Conservation (phyloP, 768 basidiomycete genomes). For the Lactarius psammicola region DNA sequence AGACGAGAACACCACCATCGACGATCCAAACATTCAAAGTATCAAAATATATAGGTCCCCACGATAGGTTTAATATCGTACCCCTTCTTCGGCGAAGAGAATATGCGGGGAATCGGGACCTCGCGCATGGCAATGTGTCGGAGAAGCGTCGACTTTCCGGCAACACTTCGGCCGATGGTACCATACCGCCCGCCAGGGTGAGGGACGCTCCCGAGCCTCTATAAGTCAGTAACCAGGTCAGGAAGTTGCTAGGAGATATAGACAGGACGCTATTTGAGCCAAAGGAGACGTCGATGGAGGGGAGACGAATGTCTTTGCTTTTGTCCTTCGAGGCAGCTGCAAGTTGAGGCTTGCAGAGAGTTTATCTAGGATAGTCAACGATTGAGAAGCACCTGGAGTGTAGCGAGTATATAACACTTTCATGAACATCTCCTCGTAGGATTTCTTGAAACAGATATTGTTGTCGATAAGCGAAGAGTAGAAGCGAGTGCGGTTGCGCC, state of each 20-base stretch:
- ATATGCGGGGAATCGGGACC: conserved; percentile 90
- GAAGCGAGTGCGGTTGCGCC: conserved; percentile 39
- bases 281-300: conserved; percentile 94
- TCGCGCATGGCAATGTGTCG: conserved; percentile 95
- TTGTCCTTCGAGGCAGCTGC: conserved; percentile 85
- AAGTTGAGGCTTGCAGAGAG: conserved; percentile 84
- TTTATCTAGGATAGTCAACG: conserved; percentile 60
- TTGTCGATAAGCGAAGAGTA: neutral
- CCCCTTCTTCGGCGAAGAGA: conserved; percentile 98
- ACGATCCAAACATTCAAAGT: conserved; percentile 56
- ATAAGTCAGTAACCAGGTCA: conserved; percentile 9
- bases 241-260: conserved; percentile 30
- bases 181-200: conserved; percentile 91
- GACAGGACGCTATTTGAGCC: conserved; percentile 92
- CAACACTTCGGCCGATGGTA: conserved; percentile 72
- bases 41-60: neutral
- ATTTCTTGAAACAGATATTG: conserved; percentile 57
- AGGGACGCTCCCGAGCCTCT: conserved; percentile 77
- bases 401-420: conserved; percentile 49
- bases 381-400: neutral
- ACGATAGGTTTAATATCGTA: conserved; percentile 35
- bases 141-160: conserved; percentile 95
- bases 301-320: conserved; percentile 95
- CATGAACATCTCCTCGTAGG: conserved; percentile 99
- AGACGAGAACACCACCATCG: no score